Base-by-base conservation (phyloP, 2,329 filamentous ascomycete genomes). In the Claviceps humidiphila region DNA sequence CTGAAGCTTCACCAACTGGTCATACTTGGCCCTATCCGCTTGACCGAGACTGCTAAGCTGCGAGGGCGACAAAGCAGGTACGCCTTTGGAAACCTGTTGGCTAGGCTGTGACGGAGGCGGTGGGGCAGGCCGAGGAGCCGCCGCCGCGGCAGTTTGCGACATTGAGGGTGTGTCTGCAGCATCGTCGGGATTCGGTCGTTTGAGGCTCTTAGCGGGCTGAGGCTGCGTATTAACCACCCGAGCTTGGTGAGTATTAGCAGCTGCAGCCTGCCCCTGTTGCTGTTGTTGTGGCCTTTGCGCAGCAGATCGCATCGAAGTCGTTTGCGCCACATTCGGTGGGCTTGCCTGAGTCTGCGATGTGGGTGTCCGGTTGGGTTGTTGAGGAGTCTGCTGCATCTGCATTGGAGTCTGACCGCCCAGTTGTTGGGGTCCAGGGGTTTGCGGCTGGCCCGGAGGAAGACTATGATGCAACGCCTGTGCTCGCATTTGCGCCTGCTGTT, bases 151-250 rank as follows among this genome's bases (percentile, higher is more conserved):
- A 37, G 60, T 52, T 44, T 61, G 64, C 2, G 58, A 52, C 2
- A 51, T 44, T 20, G 61, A 54, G 2, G 57, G 44, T 13, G 56
- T 54, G 24, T 72, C 71, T n/a, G 55, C 55, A 9, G 55, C 57
- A 47, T 78, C 75, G 24, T 78, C 76, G 3, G 68, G 64, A 50
- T 66, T 75, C 4, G 74, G 66, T 1, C 77, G 73, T 65, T 80
- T 80, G 44, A 77, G 66, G 47, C 66, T 73, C 61, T 74, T 78
- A 16, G 48, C 49, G 48, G 63, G 50, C 46, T 64, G 58, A 40
- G 57, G 51, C 52, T 63, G 53, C 53, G 57, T 54, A 46, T 55
- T 60, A 37, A 39, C 30, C 30, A 34, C 51, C 42, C 61, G 59
- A 43, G 57, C 54, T 51, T 64, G 61, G 9, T 54, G 26, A n/a